These are phyloP conservation scores for Corchorus capsularis DNA, from an alignment of 345 rosid genomes.

Conservation along the genomic window DNA sequence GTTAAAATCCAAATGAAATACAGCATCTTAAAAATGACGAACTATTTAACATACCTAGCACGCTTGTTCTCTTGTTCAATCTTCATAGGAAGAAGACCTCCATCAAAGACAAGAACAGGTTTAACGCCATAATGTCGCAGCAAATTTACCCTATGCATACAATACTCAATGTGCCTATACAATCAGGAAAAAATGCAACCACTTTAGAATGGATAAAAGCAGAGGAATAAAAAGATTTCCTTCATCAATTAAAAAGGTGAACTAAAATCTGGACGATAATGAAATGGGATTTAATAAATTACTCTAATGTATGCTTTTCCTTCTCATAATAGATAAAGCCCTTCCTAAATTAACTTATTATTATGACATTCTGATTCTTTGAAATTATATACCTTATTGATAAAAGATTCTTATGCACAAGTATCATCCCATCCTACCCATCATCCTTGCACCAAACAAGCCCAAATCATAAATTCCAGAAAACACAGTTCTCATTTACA, in stretches of 20 bases:
- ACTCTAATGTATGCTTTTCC: neutral
- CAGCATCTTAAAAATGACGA: neutral
- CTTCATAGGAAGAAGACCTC: constrained; percentile 93
- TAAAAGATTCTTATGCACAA: no score
- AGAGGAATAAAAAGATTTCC: neutral
- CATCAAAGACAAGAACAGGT: constrained; percentile 91
- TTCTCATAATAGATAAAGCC: neutral
- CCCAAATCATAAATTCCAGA: neutral
- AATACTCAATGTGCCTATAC: constrained; percentile 84
- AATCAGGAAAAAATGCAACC: constrained; percentile 23
- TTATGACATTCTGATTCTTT: neutral
- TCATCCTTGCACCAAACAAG: no score
- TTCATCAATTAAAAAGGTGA: constrained; percentile 12
- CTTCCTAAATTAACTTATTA: neutral
- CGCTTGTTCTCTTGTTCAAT: constrained; percentile 97
- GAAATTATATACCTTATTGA: neutral
- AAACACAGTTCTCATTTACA: neutral
- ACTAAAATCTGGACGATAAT: neutral
- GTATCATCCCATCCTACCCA: neutral
- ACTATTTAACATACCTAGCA: constrained; percentile 56
- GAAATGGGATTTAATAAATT: neutral
- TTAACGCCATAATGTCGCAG: constrained; percentile 80
- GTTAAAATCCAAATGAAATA: neutral
- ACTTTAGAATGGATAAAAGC: constrained; percentile 7
- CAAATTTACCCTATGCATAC: constrained; percentile 93